Evolutionary conservation across 2,329 filamentous ascomycete species (phyloP).

Genomic region (Penicillium sp.): DNA sequence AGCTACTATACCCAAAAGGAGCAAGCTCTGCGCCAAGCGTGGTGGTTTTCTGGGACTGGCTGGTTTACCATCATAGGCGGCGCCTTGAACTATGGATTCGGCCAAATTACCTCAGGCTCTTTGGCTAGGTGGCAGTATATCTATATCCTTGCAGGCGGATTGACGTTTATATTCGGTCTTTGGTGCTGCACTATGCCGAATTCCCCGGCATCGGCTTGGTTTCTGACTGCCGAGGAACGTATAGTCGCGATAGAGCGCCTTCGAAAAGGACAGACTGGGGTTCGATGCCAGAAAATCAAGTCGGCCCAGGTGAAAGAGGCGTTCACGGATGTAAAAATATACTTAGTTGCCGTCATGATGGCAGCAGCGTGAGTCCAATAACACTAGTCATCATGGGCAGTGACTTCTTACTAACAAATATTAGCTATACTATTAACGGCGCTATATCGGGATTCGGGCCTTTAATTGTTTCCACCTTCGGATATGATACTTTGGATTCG

Average conservation of each 20-base stretch:
- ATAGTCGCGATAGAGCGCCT: constrained; percentile 68
- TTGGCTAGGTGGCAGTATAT: constrained; percentile 72
- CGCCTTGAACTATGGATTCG: constrained; percentile 69
- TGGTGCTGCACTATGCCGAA: constrained; percentile 69
- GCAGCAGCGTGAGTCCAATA: constrained; percentile 56
- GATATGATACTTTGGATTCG: constrained; percentile 64
- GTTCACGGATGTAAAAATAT: constrained; percentile 64
- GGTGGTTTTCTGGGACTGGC: constrained; percentile 66
- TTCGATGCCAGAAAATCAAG: constrained; percentile 66
- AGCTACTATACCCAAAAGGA: constrained; percentile 69
- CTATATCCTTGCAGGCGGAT: constrained; percentile 66
- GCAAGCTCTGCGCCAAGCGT: constrained; percentile 67
- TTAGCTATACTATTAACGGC: constrained; percentile 69
- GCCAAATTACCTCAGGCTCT: constrained; percentile 60
- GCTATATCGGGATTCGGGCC: constrained; percentile 73
- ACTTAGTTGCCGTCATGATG: constrained; percentile 70
- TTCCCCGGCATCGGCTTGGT: constrained; percentile 70
- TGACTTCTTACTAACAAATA: constrained; percentile 2
- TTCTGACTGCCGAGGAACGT: constrained; percentile 65
- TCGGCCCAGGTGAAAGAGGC: constrained; percentile 62
- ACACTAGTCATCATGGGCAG: neutral
- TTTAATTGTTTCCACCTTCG: constrained; percentile 73
- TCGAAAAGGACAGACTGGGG: constrained; percentile 65
- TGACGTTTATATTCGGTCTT: constrained; percentile 68
- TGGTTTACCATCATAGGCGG: constrained; percentile 67